These are phyloP conservation scores for Durusdinium trenchii DNA, from an alignment of 73 alveolate species.

Conservation along the genomic window DNA sequence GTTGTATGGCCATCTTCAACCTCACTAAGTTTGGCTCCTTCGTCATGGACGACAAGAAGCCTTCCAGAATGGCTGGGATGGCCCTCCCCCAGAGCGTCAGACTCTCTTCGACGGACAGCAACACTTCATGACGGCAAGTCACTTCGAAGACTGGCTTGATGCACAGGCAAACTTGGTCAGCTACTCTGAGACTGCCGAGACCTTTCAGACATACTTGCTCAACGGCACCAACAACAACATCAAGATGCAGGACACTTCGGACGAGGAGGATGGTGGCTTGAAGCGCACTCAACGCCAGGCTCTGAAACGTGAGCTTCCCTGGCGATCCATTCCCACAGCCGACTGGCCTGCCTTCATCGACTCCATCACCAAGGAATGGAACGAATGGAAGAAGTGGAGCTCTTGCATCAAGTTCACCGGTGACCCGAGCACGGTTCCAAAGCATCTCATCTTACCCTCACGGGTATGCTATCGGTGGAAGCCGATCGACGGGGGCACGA, in stretches of 20 bases:
- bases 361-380: neutral
- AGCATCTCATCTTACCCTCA: neutral
- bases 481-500: neutral
- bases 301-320: neutral
- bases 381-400: conserved; percentile 18
- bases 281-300: neutral
- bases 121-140: neutral
- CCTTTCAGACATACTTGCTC: neutral
- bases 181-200: too few relatives aligned
- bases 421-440: neutral
- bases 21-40: neutral
- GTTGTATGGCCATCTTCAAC: neutral
- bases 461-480: conserved; percentile 24
- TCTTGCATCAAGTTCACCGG: neutral
- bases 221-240: neutral
- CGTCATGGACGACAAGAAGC: neutral
- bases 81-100: neutral
- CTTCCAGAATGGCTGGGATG: neutral
- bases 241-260: neutral
- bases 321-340: neutral
- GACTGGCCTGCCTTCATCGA: neutral
- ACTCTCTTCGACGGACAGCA: neutral
- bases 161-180: too few relatives aligned
- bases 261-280: neutral
- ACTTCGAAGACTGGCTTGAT: too few relatives aligned